Evolutionary conservation across 2,329 filamentous ascomycete species (phyloP).

Genomic region (Aspergillus flavus): DNA sequence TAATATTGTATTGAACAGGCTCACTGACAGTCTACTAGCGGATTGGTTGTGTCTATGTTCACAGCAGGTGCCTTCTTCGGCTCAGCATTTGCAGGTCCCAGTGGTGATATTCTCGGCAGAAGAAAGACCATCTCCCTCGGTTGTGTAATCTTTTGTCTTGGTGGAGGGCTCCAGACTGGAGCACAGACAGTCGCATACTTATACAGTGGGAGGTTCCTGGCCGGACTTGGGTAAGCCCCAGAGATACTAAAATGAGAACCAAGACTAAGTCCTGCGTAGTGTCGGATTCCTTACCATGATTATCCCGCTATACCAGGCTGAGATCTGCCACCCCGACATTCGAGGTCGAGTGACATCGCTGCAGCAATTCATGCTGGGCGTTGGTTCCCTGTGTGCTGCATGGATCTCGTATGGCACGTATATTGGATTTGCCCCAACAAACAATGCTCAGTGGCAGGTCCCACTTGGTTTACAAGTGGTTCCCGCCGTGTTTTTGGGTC

Average conservation of each 20-base stretch:
- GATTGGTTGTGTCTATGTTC: conserved; percentile 75
- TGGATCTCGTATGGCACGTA: conserved; percentile 73
- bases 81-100: conserved; percentile 63
- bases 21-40: conserved; percentile 43
- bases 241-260: conserved; percentile 16
- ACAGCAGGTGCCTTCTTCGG: conserved; percentile 76
- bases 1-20: not conserved
- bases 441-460: conserved; percentile 62
- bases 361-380: conserved; percentile 81
- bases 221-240: conserved; percentile 51
- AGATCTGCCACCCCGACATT: conserved; percentile 76
- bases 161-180: conserved; percentile 72
- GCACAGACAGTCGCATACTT: conserved; percentile 63
- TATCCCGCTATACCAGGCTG: conserved; percentile 74
- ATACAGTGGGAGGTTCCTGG: conserved; percentile 70
- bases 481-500: conserved; percentile 65
- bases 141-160: conserved; percentile 70
- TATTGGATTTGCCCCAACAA: conserved; percentile 50
- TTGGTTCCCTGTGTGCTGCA: conserved; percentile 70
- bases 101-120: conserved; percentile 67
- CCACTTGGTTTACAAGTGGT: conserved; percentile 71
- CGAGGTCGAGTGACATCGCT: conserved; percentile 73
- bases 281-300: conserved; percentile 66
- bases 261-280: conserved; percentile 44
- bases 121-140: conserved; percentile 72